Percentiles rank a stretch among this genome's conserved stretches.
phyloP scores from a whole-genome alignment of 139 green algal species.

The Picochlorum sp. region DNA sequence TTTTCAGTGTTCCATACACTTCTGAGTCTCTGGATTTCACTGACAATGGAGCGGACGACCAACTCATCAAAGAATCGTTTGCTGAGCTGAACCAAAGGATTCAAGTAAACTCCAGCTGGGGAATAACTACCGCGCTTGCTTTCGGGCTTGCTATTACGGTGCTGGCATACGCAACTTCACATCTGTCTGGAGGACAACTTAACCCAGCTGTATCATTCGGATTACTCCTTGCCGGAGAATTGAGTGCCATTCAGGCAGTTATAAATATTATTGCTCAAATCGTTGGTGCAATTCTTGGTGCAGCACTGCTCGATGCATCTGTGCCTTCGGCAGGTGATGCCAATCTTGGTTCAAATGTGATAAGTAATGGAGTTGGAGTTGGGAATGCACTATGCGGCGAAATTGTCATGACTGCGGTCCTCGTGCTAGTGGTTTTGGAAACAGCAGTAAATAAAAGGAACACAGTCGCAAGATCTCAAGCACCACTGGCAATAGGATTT shows the following conservation, averaged over 20 bases:
- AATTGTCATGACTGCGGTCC: conserved; percentile 13
- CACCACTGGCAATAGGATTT: conserved; percentile 26
- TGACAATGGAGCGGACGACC: not conserved
- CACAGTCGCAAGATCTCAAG: not conserved
- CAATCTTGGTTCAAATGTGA: conserved; percentile 10
- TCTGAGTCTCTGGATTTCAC: not conserved
- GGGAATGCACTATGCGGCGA: conserved; percentile 22
- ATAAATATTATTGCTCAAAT: conserved; percentile 20
- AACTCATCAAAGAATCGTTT: not conserved
- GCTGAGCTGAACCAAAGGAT: conserved; percentile 2
- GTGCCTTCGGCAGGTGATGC: not conserved
- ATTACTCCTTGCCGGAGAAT: not conserved
- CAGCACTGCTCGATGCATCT: conserved; percentile 13
- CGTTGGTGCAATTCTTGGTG: conserved; percentile 21
- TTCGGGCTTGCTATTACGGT: conserved; percentile 31
- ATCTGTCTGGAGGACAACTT: conserved; percentile 17
- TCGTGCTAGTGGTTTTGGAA: conserved; percentile 23
- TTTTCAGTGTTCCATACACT: not conserved
- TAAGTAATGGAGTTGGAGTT: not conserved
- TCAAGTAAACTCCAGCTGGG: not conserved
- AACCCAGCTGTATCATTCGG: conserved; percentile 15
- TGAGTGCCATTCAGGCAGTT: conserved; percentile 2
- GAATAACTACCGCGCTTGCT: conserved; percentile 16
- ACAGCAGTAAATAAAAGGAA: conserved; percentile 9
- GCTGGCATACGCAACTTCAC: conserved; percentile 16